Conservation (phyloP, 108 stramenopile genomes). For the Pinguiococcus pyrenoidosus region DNA sequence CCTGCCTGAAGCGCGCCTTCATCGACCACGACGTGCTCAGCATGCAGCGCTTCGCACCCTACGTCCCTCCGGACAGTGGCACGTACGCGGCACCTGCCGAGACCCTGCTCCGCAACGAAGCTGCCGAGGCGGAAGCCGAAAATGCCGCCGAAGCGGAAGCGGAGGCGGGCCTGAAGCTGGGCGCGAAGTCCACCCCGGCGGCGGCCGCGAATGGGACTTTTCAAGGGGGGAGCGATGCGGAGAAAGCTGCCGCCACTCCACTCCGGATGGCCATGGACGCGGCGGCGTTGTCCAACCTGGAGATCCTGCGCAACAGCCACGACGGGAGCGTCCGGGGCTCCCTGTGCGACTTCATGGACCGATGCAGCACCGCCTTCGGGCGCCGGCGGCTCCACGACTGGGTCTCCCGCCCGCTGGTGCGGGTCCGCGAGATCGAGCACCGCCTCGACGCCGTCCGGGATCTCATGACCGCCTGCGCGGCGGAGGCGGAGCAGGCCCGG, state of each 20-base stretch:
- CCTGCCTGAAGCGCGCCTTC: conserved; percentile 58
- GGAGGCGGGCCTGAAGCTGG: too few species aligned
- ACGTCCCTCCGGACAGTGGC: conserved; percentile 55
- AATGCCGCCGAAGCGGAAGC: too few species aligned
- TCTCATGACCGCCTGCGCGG: conserved; percentile 55
- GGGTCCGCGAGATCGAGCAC: conserved; percentile 57
- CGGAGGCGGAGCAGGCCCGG: conserved; percentile 43
- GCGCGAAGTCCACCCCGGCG: too few species aligned
- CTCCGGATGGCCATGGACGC: conserved; percentile 82
- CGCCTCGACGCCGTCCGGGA: conserved; percentile 88
- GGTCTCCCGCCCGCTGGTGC: conserved; percentile 81
- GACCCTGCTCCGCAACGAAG: background rate
- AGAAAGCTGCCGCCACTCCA: too few species aligned
- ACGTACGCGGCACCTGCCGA: background rate
- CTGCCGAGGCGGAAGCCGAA: background rate
- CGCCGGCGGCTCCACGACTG: conserved; percentile 78
- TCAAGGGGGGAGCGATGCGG: too few species aligned
- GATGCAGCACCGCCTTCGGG: conserved; percentile 78
- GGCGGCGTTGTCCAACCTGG: conserved; percentile 82
- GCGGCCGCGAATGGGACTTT: too few species aligned
- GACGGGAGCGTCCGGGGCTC: conserved; percentile 52
- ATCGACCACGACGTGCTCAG: conserved; percentile 77
- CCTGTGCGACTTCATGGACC: conserved; percentile 77
- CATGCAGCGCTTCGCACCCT: conserved; percentile 71
- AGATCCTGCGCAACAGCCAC: conserved; percentile 56